Percentiles rank a stretch among this genome's conserved stretches.
Evolutionary conservation across 306 rosid genomes (phyloP).

Genomic region (Fragaria ananassa): DNA sequence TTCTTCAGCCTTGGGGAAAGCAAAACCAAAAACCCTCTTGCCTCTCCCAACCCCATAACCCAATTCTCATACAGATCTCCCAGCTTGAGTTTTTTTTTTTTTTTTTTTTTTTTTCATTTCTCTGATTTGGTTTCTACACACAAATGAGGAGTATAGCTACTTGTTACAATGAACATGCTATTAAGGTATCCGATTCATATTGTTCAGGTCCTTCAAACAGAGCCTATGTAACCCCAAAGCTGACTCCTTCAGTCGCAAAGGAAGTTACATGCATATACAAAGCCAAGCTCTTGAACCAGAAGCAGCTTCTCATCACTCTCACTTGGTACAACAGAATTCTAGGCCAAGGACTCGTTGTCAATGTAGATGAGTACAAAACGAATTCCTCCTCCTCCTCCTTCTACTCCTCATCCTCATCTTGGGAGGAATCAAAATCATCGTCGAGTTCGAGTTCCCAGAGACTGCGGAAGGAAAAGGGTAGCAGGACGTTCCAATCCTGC

Average conservation of each 20-base stretch:
- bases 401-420: background rate
- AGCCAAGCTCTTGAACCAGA: slow-evolving; percentile 37
- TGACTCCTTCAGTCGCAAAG: slow-evolving; percentile 38
- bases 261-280: slow-evolving; percentile 54
- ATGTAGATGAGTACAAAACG: slow-evolving; percentile 12
- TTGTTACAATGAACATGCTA: slow-evolving; percentile 86
- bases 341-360: slow-evolving; percentile 45
- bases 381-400: background rate
- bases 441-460: slow-evolving; percentile 11
- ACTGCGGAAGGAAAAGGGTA: slow-evolving; percentile 39
- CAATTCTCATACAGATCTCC: slow-evolving; percentile 10
- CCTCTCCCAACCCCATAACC: slow-evolving; percentile 5
- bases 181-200: slow-evolving; percentile 73
- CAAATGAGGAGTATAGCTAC: slow-evolving; percentile 73
- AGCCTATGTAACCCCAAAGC: slow-evolving; percentile 46
- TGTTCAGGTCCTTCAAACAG: slow-evolving; percentile 69
- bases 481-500: slow-evolving; percentile 28
- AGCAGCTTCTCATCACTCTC: slow-evolving; percentile 38
- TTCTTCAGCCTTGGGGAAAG: slow-evolving; percentile 31
- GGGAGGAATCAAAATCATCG: background rate
- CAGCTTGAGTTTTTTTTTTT: background rate
- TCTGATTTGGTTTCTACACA: slow-evolving; percentile 9
- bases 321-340: slow-evolving; percentile 52
- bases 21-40: slow-evolving; percentile 18
- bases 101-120: background rate